phyloP scores from a whole-genome alignment of 306 rosid species.

The Notholithocarpus densiflorus region DNA sequence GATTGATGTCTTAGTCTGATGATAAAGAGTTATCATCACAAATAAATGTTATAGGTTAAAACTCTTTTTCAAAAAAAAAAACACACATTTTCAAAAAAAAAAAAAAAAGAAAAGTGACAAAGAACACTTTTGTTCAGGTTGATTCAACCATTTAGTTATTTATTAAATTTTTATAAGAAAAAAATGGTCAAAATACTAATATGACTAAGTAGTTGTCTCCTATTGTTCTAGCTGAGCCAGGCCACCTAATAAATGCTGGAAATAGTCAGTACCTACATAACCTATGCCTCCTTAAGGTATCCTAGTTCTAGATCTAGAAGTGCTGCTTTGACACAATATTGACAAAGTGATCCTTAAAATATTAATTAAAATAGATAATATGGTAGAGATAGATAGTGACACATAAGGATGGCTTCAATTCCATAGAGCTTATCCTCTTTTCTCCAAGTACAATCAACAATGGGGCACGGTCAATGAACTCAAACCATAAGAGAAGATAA shows the following conservation, averaged over 20 bases:
- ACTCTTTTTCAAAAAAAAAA: too few relatives aligned
- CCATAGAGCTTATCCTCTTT: conserved; percentile 32
- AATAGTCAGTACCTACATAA: background rate
- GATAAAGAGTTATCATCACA: too few relatives aligned
- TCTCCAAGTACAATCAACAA: conserved; percentile 6
- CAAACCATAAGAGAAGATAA: conserved; percentile 43
- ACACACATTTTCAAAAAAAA: too few relatives aligned
- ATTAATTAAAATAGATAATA: background rate
- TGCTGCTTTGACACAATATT: conserved; percentile 9
- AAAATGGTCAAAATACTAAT: background rate
- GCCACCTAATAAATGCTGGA: conserved; percentile 12
- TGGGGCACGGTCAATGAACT: conserved; percentile 12
- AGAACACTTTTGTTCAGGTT: too few relatives aligned
- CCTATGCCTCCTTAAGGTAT: background rate
- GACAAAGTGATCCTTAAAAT: background rate
- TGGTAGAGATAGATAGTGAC: conserved; percentile 5
- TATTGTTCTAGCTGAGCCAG: background rate
- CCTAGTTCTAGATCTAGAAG: background rate
- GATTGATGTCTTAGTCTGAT: fast-evolving
- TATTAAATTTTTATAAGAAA: too few relatives aligned
- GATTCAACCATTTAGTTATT: too few relatives aligned
- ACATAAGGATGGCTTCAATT: conserved; percentile 6
- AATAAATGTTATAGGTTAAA: too few relatives aligned
- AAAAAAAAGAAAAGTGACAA: too few relatives aligned
- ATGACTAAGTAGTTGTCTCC: background rate